phyloP scores from a whole-genome alignment of 306 rosid genomes.

The Fragaria nilgerrensis region DNA sequence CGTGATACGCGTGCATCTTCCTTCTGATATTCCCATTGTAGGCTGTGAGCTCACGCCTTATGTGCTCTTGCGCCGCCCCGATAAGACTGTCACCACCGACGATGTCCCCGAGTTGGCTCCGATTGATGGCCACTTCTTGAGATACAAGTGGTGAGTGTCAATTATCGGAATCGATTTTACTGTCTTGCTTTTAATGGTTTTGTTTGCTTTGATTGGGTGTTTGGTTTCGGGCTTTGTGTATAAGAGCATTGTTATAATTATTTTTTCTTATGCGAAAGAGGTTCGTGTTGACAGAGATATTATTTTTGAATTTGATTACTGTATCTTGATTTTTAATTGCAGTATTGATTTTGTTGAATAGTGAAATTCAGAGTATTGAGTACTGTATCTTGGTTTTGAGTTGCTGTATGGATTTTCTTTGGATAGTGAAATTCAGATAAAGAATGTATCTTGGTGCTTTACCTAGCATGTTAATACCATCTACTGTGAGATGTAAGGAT shows the following conservation, averaged over 20 bases:
- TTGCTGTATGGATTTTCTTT: background rate
- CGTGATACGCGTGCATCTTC: slow-evolving; percentile 94
- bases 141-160: slow-evolving; percentile 79
- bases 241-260: background rate
- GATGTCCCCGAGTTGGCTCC: slow-evolving; percentile 81
- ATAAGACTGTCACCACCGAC: slow-evolving; percentile 47
- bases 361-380: background rate
- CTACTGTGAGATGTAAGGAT: background rate
- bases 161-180: background rate
- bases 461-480: background rate
- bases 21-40: slow-evolving; percentile 96
- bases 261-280: too few species aligned
- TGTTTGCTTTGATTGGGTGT: background rate
- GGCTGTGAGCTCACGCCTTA: slow-evolving; percentile 97
- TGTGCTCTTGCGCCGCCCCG: slow-evolving; percentile 80
- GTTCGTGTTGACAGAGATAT: too few species aligned
- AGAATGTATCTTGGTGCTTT: background rate
- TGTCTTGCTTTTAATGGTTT: background rate
- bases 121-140: slow-evolving; percentile 76
- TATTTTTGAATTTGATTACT: too few species aligned
- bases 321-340: background rate
- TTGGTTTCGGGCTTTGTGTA: background rate
- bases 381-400: background rate
- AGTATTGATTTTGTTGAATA: background rate
- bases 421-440: background rate